Percentiles rank a stretch among this genome's conserved stretches.
Evolutionary conservation across 73 alveolate genomes (phyloP).

Genomic region (Paramecium pentaurelia): DNA sequence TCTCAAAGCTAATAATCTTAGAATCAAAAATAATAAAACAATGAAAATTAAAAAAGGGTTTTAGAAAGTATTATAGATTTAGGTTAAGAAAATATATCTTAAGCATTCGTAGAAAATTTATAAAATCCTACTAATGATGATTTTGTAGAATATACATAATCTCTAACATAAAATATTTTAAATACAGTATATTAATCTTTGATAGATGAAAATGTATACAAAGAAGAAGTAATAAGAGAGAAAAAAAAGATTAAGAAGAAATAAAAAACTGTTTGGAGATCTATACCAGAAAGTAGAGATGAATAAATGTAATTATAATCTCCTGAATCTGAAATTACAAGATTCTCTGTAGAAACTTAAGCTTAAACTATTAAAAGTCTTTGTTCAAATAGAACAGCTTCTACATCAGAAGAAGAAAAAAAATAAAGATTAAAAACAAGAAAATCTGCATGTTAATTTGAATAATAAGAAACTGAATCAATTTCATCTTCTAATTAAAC

Average conservation of each 20-base stretch:
- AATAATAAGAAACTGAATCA: not conserved
- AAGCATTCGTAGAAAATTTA: not conserved
- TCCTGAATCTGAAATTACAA: not conserved
- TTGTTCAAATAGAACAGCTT: not conserved
- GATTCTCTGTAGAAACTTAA: not conserved
- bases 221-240: not conserved
- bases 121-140: not conserved
- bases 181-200: not conserved
- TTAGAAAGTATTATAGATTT: not conserved
- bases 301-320: not conserved
- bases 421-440: not conserved
- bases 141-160: not conserved
- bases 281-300: not conserved
- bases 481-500: not conserved
- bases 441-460: not conserved
- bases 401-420: not conserved
- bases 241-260: not conserved
- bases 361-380: conserved; percentile 3
- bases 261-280: not conserved
- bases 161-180: not conserved
- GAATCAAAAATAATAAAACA: not conserved
- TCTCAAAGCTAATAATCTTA: not conserved
- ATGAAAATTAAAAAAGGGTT: not conserved
- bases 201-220: not conserved
- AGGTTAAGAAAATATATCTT: not conserved